A percentile compares a stretch with the other conserved stretches of the same genome.
These are phyloP conservation scores for Russula earlei DNA, from an alignment of 768 basidiomycete genomes.

Conservation along the genomic window DNA sequence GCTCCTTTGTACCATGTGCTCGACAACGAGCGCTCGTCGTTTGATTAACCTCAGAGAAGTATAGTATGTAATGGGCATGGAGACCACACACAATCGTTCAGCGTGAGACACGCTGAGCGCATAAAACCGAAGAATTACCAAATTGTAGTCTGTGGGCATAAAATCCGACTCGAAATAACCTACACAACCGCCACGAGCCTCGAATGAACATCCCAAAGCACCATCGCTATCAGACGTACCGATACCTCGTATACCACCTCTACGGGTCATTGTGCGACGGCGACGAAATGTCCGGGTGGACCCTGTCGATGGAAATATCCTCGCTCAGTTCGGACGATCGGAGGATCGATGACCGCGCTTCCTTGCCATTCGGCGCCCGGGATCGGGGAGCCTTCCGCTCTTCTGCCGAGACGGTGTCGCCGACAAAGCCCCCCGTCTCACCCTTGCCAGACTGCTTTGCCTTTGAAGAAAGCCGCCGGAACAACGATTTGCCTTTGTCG, in stretches of 20 bases:
- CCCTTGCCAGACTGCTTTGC: not conserved
- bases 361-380: not conserved
- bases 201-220: not conserved
- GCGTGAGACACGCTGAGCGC: not conserved
- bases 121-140: not conserved
- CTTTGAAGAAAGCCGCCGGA: slow-evolving; percentile 13
- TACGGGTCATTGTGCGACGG: no score
- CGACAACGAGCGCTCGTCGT: not conserved
- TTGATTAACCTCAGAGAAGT: not conserved
- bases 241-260: not conserved
- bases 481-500: slow-evolving; percentile 16
- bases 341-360: not conserved
- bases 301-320: not conserved
- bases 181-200: not conserved
- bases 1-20: not conserved
- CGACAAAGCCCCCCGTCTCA: not conserved
- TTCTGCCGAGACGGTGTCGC: not conserved
- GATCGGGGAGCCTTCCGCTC: not conserved
- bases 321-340: not conserved
- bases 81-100: not conserved
- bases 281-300: not conserved
- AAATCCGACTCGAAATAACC: not conserved
- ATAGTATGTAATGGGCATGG: not conserved
- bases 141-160: not conserved
- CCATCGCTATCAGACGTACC: not conserved